Evolutionary conservation across 1,284 basidiomycete genomes (phyloP).

Genomic region (Golubevia sp.): DNA sequence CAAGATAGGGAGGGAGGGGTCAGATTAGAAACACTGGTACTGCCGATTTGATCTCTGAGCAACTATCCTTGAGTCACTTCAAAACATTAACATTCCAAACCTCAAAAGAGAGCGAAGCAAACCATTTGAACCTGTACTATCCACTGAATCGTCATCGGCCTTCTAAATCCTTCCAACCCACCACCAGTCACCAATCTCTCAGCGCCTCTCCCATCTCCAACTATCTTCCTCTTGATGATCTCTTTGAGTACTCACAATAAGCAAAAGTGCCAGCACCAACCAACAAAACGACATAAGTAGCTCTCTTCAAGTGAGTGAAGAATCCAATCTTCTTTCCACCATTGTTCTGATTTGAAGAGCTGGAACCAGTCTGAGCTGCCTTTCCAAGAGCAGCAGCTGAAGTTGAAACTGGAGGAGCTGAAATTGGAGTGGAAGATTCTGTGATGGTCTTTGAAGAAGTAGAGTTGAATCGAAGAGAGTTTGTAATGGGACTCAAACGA

Average conservation of each 20-base stretch:
- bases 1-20: neutral
- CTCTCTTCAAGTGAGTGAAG: conserved; percentile 24
- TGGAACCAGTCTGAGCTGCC: neutral
- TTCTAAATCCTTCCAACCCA: no score
- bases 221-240: neutral
- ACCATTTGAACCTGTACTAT: neutral
- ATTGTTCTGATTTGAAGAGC: neutral
- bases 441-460: neutral
- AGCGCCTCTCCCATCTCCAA: no score
- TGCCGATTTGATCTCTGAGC: no score
- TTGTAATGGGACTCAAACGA: no score
- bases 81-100: neutral
- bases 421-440: neutral
- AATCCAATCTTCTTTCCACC: conserved; percentile 15
- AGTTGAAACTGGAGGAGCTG: neutral
- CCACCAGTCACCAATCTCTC: no score
- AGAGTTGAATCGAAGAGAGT: neutral
- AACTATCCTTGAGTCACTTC: no score
- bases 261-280: conserved; percentile 29
- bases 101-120: neutral
- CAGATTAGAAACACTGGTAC: neutral
- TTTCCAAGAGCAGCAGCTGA: neutral
- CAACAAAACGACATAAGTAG: conserved; percentile 21
- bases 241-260: conserved; percentile 19
- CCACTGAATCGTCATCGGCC: no score